phyloP scores from a whole-genome alignment of 805 yeast genomes.

The Pichia thaimueangensis region DNA sequence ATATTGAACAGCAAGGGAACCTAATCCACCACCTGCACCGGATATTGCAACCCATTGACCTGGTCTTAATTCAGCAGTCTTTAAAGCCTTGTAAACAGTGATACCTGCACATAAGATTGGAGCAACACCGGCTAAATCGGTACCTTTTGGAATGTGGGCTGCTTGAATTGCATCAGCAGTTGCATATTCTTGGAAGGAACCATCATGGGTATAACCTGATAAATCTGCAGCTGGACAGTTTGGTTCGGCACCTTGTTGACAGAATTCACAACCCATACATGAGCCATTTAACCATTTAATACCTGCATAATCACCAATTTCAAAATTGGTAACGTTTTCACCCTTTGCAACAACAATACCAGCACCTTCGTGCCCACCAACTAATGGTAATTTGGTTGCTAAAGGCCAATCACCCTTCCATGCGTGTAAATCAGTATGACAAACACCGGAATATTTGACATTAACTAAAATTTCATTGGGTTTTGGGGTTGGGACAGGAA shows the following conservation, averaged over 20 bases:
- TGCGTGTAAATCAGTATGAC: slow-evolving; percentile 92
- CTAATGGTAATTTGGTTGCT: slow-evolving; percentile 65
- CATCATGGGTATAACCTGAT: slow-evolving; percentile 86
- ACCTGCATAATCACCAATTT: slow-evolving; percentile 78
- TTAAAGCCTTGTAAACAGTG: slow-evolving; percentile 85
- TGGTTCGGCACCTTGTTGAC: slow-evolving; percentile 61
- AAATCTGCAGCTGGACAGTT: slow-evolving; percentile 65
- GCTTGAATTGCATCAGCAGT: slow-evolving; percentile 87
- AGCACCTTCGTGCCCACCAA: slow-evolving; percentile 90
- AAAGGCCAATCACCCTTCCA: slow-evolving; percentile 94
- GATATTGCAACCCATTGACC: slow-evolving; percentile 77
- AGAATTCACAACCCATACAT: slow-evolving; percentile 71
- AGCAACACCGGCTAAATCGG: slow-evolving; percentile 69
- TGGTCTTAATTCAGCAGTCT: slow-evolving; percentile 67
- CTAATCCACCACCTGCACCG: slow-evolving; percentile 83
- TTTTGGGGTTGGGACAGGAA: slow-evolving; percentile 76
- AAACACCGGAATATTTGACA: slow-evolving; percentile 84
- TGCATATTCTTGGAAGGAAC: slow-evolving; percentile 87
- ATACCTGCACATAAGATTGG: slow-evolving; percentile 90
- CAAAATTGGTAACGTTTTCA: slow-evolving; percentile 57
- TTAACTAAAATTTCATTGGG: slow-evolving; percentile 73
- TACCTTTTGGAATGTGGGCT: slow-evolving; percentile 66
- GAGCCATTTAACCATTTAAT: slow-evolving; percentile 79
- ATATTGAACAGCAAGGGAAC: slow-evolving; percentile 70
- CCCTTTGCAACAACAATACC: slow-evolving; percentile 80